Base-by-base conservation (phyloP, 352 stramenopile species). In the Phytophthora multivora region DNA sequence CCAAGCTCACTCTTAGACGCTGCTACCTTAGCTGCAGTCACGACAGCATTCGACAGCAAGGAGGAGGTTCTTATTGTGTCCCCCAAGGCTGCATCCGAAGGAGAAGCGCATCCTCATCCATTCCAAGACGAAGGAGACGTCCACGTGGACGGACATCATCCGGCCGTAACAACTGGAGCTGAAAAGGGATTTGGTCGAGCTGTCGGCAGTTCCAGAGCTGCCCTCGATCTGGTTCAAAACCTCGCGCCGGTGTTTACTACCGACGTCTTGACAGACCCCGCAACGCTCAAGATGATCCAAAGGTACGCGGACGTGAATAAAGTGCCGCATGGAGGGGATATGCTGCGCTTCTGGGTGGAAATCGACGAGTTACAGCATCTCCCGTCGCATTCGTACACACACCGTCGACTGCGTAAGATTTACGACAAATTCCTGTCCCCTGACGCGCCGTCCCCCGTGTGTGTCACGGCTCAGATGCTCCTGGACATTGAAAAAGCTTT, bases 391-490 rank as follows among this genome's bases (percentile, higher is more conserved):
- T 90, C 83, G 35, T 94, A 94, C 66, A 94, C 85, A 12, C 77
- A 91, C 51, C 83, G 83, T 2, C 79, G 84, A 9, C 73, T 94
- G 11, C 85, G 71, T 31, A 91, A 94, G 51, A 92, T 94, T 64
- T 94, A 94, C 69, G 81, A 94, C 73, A 94, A 94, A 62, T 94
- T 94, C 42, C 50, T 94, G 7, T 91, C 83, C 0, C 80, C 81
- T 0, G 77, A 90, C 7, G 85, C 85, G 4, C 71, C 64, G 12
- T 90, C 80, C 9, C 85, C 85, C 3, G 83, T 94, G 52, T 94
- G 85, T 36, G 83, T 94, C 3, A 91, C 83, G 0, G 66, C 59
- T 5, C 68, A 73, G 12, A 92, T 94, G 83, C 75, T 90, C 13
- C 46, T 57, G 5, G 83, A 88, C 1, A 91, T 94, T n/a, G 71